phyloP scores from a whole-genome alignment of 192 early-diverging fungal genomes.

The Cladochytrium replicatum region DNA sequence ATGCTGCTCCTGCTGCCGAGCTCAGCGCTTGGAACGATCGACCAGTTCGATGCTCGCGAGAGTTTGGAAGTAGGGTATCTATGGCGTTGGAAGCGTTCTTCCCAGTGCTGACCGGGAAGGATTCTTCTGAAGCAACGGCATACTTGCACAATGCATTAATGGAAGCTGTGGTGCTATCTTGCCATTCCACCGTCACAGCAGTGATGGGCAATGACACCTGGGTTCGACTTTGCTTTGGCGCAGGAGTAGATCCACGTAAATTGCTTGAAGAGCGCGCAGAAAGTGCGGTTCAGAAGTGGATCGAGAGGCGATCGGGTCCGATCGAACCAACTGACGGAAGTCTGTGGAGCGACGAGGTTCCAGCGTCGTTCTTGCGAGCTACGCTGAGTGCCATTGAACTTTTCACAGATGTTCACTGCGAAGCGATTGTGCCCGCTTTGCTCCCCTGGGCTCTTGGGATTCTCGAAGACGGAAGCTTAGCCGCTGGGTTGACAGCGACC shows the following conservation, averaged over 20 bases:
- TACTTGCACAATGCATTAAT: slow-evolving; percentile 26
- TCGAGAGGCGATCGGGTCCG: slow-evolving; percentile 23
- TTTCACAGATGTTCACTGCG: slow-evolving; percentile 49
- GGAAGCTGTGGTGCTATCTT: slow-evolving; percentile 41
- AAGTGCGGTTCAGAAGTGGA: slow-evolving; percentile 35
- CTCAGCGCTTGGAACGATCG: slow-evolving; percentile 29
- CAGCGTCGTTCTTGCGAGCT: slow-evolving; percentile 44
- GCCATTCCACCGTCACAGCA: slow-evolving; percentile 23
- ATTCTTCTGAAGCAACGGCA: no score
- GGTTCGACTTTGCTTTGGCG: slow-evolving; percentile 72
- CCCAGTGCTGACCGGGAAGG: slow-evolving; percentile 12
- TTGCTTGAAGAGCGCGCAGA: slow-evolving; percentile 37
- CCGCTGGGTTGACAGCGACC: slow-evolving; percentile 38
- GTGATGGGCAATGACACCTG: slow-evolving; percentile 64
- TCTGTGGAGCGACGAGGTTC: slow-evolving; percentile 24
- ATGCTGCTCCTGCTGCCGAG: slow-evolving; percentile 5
- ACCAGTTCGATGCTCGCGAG: slow-evolving; percentile 11
- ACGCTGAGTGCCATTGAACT: slow-evolving; percentile 53
- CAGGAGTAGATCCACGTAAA: slow-evolving; percentile 53
- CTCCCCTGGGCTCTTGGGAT: slow-evolving; percentile 34
- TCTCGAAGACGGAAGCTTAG: slow-evolving; percentile 31
- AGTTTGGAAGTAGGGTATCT: slow-evolving; percentile 21
- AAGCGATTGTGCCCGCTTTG: slow-evolving; percentile 34
- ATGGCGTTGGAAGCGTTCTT: slow-evolving; percentile 23
- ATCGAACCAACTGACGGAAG: no score